These are phyloP conservation scores for Diplodia corticola DNA, from an alignment of 2,329 filamentous ascomycete genomes.

Conservation along the genomic window DNA sequence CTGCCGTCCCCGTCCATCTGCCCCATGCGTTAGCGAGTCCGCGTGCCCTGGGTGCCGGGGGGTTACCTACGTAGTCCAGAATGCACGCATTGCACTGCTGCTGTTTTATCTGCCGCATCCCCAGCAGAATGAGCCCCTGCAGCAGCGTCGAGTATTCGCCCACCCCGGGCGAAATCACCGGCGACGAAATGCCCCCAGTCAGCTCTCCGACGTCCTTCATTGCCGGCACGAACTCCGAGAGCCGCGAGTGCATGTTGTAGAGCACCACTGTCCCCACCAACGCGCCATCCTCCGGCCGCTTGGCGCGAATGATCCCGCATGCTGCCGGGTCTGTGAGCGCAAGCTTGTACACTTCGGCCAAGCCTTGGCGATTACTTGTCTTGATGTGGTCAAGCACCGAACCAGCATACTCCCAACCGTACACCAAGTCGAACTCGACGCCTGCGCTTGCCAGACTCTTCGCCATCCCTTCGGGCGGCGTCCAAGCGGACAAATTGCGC, in stretches of 20 bases:
- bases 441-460: conserved; percentile 71
- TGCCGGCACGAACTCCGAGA: conserved; percentile 70
- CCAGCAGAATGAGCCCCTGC: conserved; percentile 78
- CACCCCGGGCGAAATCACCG: conserved; percentile 68
- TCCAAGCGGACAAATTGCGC: conserved; percentile 70
- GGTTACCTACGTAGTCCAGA: conserved; percentile 71
- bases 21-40: conserved; percentile 23
- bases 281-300: conserved; percentile 64
- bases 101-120: conserved; percentile 77
- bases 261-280: conserved; percentile 79
- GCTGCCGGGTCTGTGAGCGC: conserved; percentile 70
- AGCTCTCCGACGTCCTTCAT: conserved; percentile 60
- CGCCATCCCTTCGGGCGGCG: conserved; percentile 72
- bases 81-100: conserved; percentile 72
- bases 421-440: conserved; percentile 79
- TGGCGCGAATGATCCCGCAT: conserved; percentile 82
- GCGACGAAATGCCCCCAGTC: conserved; percentile 76
- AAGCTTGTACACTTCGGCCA: conserved; percentile 75
- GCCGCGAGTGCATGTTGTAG: conserved; percentile 67
- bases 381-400: conserved; percentile 73
- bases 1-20: conserved; percentile 72
- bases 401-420: conserved; percentile 74
- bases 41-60: conserved; percentile 32
- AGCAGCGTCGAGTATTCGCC: conserved; percentile 70
- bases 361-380: conserved; percentile 71